Percentiles rank a stretch among this genome's conserved stretches.
These are phyloP conservation scores for Cytospora piceicola DNA, from an alignment of 2,329 filamentous ascomycete species.

Conservation along the genomic window DNA sequence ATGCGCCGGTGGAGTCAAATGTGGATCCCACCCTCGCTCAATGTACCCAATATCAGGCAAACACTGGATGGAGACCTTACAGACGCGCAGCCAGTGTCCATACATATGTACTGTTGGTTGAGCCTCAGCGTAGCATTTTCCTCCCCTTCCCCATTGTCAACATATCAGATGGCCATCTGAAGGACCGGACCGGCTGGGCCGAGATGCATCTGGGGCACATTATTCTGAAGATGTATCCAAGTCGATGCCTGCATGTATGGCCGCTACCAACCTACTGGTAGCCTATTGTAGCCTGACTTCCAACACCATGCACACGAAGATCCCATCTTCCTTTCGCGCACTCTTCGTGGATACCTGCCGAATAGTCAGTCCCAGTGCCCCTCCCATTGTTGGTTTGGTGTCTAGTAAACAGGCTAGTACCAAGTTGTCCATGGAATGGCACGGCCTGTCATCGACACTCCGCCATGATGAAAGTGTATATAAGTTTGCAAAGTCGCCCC, in stretches of 20 bases:
- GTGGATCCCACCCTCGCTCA: no score
- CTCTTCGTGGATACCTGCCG: background rate
- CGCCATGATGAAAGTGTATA: background rate
- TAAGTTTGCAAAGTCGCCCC: background rate
- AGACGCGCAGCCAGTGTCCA: background rate
- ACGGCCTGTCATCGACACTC: background rate
- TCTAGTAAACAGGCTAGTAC: no score
- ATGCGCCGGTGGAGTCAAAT: no score
- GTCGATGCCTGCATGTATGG: background rate
- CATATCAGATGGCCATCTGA: background rate
- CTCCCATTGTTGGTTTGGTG: background rate
- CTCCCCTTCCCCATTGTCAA: background rate
- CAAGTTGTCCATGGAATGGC: background rate
- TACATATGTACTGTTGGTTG: background rate
- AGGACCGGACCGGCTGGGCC: background rate
- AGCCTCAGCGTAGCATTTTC: background rate
- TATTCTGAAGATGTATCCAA: background rate
- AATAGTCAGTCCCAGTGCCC: no score
- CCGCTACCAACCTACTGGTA: slow-evolving; percentile 9
- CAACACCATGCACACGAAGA: background rate
- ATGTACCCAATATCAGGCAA: no score
- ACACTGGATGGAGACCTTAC: background rate
- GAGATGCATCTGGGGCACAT: background rate
- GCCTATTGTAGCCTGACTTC: slow-evolving; percentile 7
- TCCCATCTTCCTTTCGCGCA: no score